These are phyloP conservation scores for Geoglossum cookeanum DNA, from an alignment of 2,329 filamentous ascomycete genomes.

Conservation along the genomic window DNA sequence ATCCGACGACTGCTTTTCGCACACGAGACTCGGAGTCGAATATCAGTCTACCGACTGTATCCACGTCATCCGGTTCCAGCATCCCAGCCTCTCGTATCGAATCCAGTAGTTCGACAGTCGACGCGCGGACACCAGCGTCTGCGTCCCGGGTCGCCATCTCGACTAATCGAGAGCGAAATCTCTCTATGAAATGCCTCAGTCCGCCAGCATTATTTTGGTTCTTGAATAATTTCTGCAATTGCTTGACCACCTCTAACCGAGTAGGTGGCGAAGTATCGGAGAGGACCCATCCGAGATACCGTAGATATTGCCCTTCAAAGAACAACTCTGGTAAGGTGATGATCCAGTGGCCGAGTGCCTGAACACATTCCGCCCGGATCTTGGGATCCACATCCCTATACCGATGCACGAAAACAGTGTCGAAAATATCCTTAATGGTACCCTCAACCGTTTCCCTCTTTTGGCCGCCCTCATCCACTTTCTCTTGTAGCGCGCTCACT, in stretches of 20 bases:
- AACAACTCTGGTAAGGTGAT: conserved; percentile 67
- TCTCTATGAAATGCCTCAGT: conserved; percentile 79
- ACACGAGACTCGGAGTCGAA: conserved; percentile 75
- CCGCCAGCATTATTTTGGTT: conserved; percentile 57
- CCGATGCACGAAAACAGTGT: conserved; percentile 83
- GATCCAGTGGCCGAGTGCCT: conserved; percentile 79
- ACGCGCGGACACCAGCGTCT: conserved; percentile 61
- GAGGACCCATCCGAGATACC: conserved; percentile 89
- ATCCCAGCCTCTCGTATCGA: conserved; percentile 66
- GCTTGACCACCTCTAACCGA: conserved; percentile 68
- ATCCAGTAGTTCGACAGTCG: conserved; percentile 66
- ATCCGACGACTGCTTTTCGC: conserved; percentile 71
- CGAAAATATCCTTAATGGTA: conserved; percentile 69
- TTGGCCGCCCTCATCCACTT: conserved; percentile 48
- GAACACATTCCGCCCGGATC: conserved; percentile 75
- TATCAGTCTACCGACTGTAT: conserved; percentile 67
- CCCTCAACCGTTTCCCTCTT: conserved; percentile 51
- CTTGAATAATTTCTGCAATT: conserved; percentile 62
- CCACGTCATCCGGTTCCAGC: conserved; percentile 80
- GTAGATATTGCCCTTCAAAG: conserved; percentile 74
- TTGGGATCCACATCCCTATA: conserved; percentile 86
- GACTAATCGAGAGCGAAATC: conserved; percentile 69
- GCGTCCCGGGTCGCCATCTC: conserved; percentile 83
- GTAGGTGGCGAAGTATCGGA: conserved; percentile 61
- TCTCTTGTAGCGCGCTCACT: conserved; percentile 51